These are phyloP conservation scores for Puccinellia tenuiflora DNA, from an alignment of 176 grass and related monocot species.

Conservation along the genomic window DNA sequence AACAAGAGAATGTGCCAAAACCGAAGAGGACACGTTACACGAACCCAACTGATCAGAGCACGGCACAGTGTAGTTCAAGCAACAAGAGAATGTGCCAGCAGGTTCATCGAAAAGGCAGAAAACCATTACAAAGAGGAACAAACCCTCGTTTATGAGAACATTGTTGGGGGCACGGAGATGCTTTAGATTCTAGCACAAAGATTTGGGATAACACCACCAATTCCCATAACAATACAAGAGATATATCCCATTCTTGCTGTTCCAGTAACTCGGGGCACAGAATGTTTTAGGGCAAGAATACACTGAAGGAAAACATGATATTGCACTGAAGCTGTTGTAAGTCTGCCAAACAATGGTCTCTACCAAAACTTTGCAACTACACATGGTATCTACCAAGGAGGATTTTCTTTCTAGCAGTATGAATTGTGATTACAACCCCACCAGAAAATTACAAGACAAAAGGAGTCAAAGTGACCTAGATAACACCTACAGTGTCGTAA, in stretches of 20 bases:
- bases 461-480: slow-evolving; percentile 22
- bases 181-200: neutral
- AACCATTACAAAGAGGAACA: neutral
- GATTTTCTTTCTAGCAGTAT: slow-evolving; percentile 39
- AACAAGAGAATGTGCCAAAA: neutral
- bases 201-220: neutral
- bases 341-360: slow-evolving; percentile 34
- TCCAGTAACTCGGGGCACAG: neutral
- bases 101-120: neutral
- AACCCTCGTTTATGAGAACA: neutral
- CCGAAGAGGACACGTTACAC: too few relatives aligned
- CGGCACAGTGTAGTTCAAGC: too few relatives aligned
- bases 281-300: neutral
- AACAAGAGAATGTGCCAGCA: neutral
- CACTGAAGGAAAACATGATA: slow-evolving; percentile 19
- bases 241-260: neutral
- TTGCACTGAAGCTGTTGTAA: slow-evolving; percentile 28
- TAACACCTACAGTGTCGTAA: slow-evolving; percentile 21
- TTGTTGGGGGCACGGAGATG: neutral
- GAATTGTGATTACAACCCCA: slow-evolving; percentile 44
- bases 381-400: slow-evolving; percentile 50
- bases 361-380: slow-evolving; percentile 55
- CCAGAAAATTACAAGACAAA: slow-evolving; percentile 38
- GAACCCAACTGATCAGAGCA: too few relatives aligned
- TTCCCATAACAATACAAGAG: slow-evolving; percentile 4